Evolutionary conservation across 2,329 filamentous ascomycete genomes (phyloP).

Genomic region (Claviceps sp.): DNA sequence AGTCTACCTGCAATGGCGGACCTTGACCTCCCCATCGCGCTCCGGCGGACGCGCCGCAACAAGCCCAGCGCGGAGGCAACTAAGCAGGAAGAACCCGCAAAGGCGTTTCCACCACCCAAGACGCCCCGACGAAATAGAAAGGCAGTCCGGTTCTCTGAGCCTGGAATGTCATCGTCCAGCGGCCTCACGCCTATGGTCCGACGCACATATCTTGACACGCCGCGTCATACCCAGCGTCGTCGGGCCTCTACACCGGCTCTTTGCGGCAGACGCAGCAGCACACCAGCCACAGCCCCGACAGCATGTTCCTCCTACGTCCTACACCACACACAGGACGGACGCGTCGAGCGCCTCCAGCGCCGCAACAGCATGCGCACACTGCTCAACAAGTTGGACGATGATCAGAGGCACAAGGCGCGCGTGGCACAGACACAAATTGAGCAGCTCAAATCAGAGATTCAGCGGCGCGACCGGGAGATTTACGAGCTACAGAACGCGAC

Average conservation of each 20-base stretch:
- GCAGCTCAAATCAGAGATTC: conserved; percentile 33
- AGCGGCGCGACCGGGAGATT: conserved; percentile 38
- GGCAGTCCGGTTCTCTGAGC: conserved; percentile 46
- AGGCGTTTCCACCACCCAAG: conserved; percentile 8
- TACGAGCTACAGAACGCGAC: conserved; percentile 38
- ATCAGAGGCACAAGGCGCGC: conserved; percentile 27
- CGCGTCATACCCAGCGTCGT: conserved; percentile 17
- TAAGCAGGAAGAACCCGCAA: conserved; percentile 9
- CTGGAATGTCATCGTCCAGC: conserved; percentile 32
- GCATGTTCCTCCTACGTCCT: conserved; percentile 20
- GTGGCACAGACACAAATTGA: conserved; percentile 33
- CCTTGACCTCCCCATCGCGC: conserved; percentile 37
- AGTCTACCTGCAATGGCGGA: conserved; percentile 18
- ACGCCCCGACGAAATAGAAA: conserved; percentile 27
- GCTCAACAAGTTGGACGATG: conserved; percentile 37
- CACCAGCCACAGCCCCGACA: background rate
- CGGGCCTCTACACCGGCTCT: conserved; percentile 31
- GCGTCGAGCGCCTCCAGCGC: conserved; percentile 44
- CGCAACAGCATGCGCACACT: conserved; percentile 39
- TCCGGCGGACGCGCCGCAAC: conserved; percentile 39
- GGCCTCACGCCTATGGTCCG: conserved; percentile 46
- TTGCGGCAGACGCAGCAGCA: conserved; percentile 6
- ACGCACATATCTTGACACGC: conserved; percentile 31
- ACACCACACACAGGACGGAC: conserved; percentile 41
- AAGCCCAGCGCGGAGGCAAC: conserved; percentile 16